Conservation (phyloP, 2,329 filamentous ascomycete genomes). For the Alternaria gaisen region DNA sequence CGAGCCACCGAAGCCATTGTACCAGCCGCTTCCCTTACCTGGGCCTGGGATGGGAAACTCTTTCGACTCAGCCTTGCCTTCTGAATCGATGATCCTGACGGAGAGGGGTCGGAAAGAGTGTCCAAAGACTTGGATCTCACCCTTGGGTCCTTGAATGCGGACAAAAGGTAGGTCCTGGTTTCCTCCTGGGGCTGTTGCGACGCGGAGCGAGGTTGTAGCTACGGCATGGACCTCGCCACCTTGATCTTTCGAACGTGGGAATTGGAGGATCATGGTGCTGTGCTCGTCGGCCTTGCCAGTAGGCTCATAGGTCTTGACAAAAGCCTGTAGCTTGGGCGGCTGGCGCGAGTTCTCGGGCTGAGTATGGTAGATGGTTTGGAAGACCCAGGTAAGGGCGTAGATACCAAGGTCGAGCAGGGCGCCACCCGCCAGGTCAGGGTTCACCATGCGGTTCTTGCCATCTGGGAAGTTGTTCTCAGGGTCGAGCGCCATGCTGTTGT, state of each 20-base stretch:
- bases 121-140: conserved; percentile 82
- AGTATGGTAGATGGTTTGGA: conserved; percentile 86
- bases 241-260: conserved; percentile 66
- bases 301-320: conserved; percentile 75
- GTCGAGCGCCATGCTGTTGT: conserved; percentile 67
- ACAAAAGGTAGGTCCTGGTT: conserved; percentile 71
- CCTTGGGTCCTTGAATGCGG: conserved; percentile 80
- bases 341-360: conserved; percentile 71
- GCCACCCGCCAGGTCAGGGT: conserved; percentile 82
- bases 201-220: conserved; percentile 60
- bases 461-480: conserved; percentile 64
- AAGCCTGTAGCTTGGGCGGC: conserved; percentile 71
- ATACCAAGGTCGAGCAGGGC: conserved; percentile 85
- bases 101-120: conserved; percentile 74
- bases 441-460: conserved; percentile 77
- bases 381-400: conserved; percentile 89
- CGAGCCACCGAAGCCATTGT: conserved; percentile 57
- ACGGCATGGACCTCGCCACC: conserved; percentile 73
- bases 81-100: conserved; percentile 68
- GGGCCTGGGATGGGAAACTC: conserved; percentile 58
- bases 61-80: conserved; percentile 59
- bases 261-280: conserved; percentile 79
- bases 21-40: conserved; percentile 57
- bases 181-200: conserved; percentile 63
- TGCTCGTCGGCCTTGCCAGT: conserved; percentile 78